Conservation (phyloP, 2,329 filamentous ascomycete species). For the Apiospora malaysiana region DNA sequence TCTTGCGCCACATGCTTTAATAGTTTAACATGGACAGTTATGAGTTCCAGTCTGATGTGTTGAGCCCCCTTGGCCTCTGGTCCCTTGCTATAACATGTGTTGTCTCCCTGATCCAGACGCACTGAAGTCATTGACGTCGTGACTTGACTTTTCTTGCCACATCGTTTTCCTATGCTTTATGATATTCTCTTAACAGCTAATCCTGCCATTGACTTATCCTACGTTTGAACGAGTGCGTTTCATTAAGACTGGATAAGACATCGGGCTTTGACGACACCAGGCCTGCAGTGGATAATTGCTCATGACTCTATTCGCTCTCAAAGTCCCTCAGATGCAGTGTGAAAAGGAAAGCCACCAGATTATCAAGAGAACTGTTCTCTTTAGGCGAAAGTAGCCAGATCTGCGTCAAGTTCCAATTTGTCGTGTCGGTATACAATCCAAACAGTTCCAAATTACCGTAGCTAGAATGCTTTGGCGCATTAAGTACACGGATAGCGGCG, state of each 20-base stretch:
- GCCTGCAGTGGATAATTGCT: not conserved
- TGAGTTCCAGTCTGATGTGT: not conserved
- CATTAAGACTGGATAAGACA: not conserved
- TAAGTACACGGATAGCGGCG: not conserved
- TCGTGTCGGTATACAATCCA: not conserved
- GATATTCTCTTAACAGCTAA: not conserved
- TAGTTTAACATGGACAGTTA: not conserved
- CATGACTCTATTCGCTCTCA: not conserved
- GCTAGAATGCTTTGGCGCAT: not conserved
- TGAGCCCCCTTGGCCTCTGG: not conserved
- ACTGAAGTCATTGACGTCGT: not conserved
- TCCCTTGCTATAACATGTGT: no score
- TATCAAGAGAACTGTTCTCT: not conserved
- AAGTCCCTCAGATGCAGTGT: not conserved
- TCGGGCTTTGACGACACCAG: not conserved
- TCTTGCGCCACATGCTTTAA: not conserved
- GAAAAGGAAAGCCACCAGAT: not conserved
- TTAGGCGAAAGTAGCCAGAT: not conserved
- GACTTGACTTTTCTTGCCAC: not conserved
- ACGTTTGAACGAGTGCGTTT: not conserved
- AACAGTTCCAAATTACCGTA: not conserved
- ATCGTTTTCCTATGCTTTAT: not conserved
- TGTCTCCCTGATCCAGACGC: not conserved
- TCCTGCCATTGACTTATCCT: not conserved
- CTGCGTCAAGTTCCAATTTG: not conserved